These are phyloP conservation scores for Rubus parviflorus DNA, from an alignment of 306 rosid genomes.

Conservation along the genomic window DNA sequence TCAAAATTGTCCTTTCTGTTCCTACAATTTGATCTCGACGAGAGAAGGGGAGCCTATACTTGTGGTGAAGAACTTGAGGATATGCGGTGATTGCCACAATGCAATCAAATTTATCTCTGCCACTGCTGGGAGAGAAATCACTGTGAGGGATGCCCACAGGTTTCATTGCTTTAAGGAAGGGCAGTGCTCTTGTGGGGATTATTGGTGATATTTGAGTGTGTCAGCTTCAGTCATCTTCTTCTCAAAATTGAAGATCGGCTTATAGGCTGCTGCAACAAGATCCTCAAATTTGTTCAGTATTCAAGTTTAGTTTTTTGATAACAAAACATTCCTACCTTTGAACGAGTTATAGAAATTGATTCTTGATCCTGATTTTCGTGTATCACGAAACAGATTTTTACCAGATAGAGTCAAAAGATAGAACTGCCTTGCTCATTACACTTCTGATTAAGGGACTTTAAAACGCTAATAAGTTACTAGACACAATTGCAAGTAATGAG, in stretches of 20 bases:
- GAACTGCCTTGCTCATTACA: neutral
- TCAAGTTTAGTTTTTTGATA: neutral
- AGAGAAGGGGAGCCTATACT: constrained; percentile 63
- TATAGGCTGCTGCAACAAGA: neutral
- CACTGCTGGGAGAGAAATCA: constrained; percentile 64
- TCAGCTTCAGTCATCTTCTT: neutral
- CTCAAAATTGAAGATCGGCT: neutral
- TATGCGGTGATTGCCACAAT: constrained; percentile 85
- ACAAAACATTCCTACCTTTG: neutral
- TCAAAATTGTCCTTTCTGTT: too few species aligned
- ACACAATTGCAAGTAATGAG: neutral
- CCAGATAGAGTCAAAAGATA: neutral
- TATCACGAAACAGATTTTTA: neutral
- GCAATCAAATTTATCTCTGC: constrained; percentile 71
- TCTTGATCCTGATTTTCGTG: neutral
- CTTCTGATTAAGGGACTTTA: neutral
- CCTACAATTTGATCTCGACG: too few species aligned
- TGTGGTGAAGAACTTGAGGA: constrained; percentile 78
- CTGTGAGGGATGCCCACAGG: constrained; percentile 71
- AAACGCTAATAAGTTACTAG: neutral
- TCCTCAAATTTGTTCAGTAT: neutral
- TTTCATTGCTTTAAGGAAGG: constrained; percentile 82
- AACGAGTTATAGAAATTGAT: neutral
- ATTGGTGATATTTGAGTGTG: constrained; percentile 45
- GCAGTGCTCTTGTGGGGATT: constrained; percentile 75